phyloP scores from a whole-genome alignment of 768 basidiomycete genomes.

The Lentinula lateritia region DNA sequence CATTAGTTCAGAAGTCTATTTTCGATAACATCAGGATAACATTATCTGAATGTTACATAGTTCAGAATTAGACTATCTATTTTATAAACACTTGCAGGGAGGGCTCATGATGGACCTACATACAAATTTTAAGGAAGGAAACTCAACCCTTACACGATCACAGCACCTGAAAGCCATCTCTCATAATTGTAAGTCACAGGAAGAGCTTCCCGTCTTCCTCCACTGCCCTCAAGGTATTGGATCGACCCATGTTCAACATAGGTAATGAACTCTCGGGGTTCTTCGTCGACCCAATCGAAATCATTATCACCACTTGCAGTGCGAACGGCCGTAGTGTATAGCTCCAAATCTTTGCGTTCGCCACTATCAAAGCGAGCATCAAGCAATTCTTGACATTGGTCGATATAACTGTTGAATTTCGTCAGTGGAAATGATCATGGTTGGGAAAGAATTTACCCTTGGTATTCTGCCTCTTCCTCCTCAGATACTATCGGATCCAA shows the following conservation, averaged over 20 bases:
- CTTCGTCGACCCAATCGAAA: slow-evolving; percentile 29
- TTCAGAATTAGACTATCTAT: too few relatives aligned
- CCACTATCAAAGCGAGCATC: slow-evolving; percentile 38
- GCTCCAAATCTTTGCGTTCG: slow-evolving; percentile 53
- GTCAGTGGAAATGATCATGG: background rate
- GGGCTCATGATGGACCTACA: too few relatives aligned
- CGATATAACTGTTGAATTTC: slow-evolving; percentile 51
- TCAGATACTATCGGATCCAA: slow-evolving; percentile 61
- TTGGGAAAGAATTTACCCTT: slow-evolving; percentile 39
- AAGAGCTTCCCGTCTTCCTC: slow-evolving; percentile 24
- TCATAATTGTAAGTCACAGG: slow-evolving; percentile 42
- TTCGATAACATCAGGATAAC: too few relatives aligned
- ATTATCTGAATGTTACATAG: too few relatives aligned
- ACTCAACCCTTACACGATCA: background rate
- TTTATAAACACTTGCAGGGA: too few relatives aligned
- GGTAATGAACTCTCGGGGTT: slow-evolving; percentile 35
- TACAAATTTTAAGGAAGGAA: too few relatives aligned
- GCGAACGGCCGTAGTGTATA: slow-evolving; percentile 49
- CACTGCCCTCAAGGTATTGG: slow-evolving; percentile 26
- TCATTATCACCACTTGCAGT: slow-evolving; percentile 35
- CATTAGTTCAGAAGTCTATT: too few relatives aligned
- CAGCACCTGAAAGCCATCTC: slow-evolving; percentile 25
- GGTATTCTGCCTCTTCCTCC: slow-evolving; percentile 66
- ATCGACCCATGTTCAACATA: slow-evolving; percentile 39
- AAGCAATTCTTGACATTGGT: slow-evolving; percentile 63